Base-by-base conservation (phyloP, 1,139 yeast species). In the Starmera stellimalicola region DNA sequence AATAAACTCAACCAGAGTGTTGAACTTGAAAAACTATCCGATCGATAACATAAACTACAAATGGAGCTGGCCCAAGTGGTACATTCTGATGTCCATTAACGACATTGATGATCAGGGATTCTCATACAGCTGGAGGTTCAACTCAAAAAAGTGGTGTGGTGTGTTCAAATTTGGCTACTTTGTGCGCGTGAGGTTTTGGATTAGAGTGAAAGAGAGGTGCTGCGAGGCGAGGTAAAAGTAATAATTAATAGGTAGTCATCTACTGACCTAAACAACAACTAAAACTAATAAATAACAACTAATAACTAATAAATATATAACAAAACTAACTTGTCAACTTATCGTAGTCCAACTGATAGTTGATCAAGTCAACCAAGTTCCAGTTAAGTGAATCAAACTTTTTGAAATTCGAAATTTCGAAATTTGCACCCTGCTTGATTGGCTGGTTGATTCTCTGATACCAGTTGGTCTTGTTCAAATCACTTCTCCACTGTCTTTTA, bases 51-150 rank as follows among this genome's bases (percentile, higher is more conserved):
- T 63, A 27, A 49, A 58, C 33, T 76, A 81, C 81, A 40, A 43
- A 33, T 74, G 79, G 82, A 45, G 50, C 16, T 75, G 82, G 82
- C 57, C 58, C 16, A 59, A 57, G 31, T 79, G 87, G 88, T 72
- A 73, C 42, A 73, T 77, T 4, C 50, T 74, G 35, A 77, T 78
- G 83, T 57, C 65, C 27, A 63, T 64, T 31, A 75, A 71, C 41
- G 71, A 58, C 36, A 70, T 71, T 16, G 88, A 78, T 48, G 84
- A 77, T 41, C 77, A 75, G 46, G 88, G 88, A 3, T 79, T 87
- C 87, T 55, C 67, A 15, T 79, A 79, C 48, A 67, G 79, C 26
- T 56, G 62, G 42, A 40, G 64, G 22, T 77, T 77, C 45, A 57
- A 58, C 6, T 63, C 70, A 33, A 49, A 47, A 7, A 54, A 62